Evolutionary conservation across 768 basidiomycete genomes (phyloP).

Genomic region (Royoungia palumana): DNA sequence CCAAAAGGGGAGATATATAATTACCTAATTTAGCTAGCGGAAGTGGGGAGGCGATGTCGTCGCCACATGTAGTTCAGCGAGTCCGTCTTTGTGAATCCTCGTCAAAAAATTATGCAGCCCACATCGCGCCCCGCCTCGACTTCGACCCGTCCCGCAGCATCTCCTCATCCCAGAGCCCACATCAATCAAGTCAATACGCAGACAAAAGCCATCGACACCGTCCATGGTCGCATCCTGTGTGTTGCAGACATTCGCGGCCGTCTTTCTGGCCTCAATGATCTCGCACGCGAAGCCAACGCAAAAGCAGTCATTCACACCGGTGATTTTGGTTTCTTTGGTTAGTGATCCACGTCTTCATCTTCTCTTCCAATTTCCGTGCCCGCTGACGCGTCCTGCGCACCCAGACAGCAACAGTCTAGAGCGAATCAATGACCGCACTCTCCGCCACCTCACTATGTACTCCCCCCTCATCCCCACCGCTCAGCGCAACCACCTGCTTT

Average conservation of each 20-base stretch:
- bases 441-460: slow-evolving; percentile 94
- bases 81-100: slow-evolving; percentile 20
- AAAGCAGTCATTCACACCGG: slow-evolving; percentile 95
- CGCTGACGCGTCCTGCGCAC: slow-evolving; percentile 19
- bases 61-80: slow-evolving; percentile 11
- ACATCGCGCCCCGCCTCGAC: slow-evolving; percentile 57
- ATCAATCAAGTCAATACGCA: slow-evolving; percentile 62
- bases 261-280: slow-evolving; percentile 83
- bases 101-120: slow-evolving; percentile 46
- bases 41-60: background rate
- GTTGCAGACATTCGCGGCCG: slow-evolving; percentile 92
- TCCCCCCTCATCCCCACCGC: slow-evolving; percentile 87
- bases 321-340: slow-evolving; percentile 98
- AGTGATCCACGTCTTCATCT: slow-evolving; percentile 20
- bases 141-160: slow-evolving; percentile 54
- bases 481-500: slow-evolving; percentile 75
- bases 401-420: slow-evolving; percentile 77
- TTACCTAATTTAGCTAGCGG: slow-evolving; percentile 21
- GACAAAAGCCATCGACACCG: slow-evolving; percentile 74
- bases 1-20: slow-evolving; percentile 20
- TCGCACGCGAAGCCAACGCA: slow-evolving; percentile 85
- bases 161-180: slow-evolving; percentile 49
- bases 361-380: background rate
- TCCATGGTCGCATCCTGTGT: slow-evolving; percentile 87
- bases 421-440: slow-evolving; percentile 91